Evolutionary conservation across 1,139 yeast species (phyloP).

Genomic region (Candida glucosophila): DNA sequence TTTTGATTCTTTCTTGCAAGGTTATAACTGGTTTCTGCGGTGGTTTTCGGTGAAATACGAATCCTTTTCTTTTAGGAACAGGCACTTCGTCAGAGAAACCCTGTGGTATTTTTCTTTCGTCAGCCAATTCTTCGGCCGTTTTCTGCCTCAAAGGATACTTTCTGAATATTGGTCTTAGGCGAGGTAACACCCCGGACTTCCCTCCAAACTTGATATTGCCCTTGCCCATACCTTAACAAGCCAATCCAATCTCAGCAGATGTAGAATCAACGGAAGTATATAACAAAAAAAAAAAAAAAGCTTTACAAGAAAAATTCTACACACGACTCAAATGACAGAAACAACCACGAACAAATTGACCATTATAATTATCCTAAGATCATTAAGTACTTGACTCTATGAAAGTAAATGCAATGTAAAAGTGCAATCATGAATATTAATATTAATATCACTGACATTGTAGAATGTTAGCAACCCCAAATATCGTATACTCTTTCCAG

Average conservation of each 20-base stretch:
- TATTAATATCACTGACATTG: too few relatives aligned
- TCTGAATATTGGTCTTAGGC: slow-evolving; percentile 63
- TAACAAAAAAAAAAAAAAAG: not conserved
- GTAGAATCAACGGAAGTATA: too few relatives aligned
- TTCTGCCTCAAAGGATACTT: slow-evolving; percentile 50
- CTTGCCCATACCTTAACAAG: slow-evolving; percentile 33
- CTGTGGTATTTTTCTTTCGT: slow-evolving; percentile 38
- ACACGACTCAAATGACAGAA: not conserved
- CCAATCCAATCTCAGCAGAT: not conserved
- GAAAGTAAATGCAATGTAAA: not conserved
- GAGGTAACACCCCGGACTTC: slow-evolving; percentile 82
- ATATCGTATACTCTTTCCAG: slow-evolving; percentile 54
- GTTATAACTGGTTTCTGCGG: slow-evolving; percentile 46
- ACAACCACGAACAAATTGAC: not conserved
- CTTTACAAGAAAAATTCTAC: not conserved
- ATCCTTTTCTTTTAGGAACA: slow-evolving; percentile 59
- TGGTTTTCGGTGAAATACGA: slow-evolving; percentile 28
- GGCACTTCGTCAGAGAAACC: slow-evolving; percentile 74
- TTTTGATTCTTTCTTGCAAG: slow-evolving; percentile 48
- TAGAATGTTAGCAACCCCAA: slow-evolving; percentile 61
- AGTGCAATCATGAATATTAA: too few relatives aligned
- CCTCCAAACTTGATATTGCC: slow-evolving; percentile 46
- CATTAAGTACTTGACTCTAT: slow-evolving; percentile 1
- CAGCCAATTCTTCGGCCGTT: slow-evolving; percentile 22
- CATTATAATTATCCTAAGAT: not conserved